A percentile compares a stretch with the other conserved stretches of the same genome.
Conservation (phyloP, 129 eudicot species). For the Glebionis coronaria region DNA sequence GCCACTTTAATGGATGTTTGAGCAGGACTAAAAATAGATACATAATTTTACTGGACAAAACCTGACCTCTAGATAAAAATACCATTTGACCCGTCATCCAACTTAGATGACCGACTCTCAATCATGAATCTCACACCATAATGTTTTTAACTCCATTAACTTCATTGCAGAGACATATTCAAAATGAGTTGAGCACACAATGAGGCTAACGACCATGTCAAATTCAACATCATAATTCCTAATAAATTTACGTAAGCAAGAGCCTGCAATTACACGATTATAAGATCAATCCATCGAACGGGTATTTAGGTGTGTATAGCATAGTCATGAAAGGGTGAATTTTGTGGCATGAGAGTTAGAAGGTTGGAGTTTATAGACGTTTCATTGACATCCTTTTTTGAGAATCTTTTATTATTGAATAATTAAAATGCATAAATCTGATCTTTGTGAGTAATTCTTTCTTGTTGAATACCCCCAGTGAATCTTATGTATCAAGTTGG, state of each 20-base stretch:
- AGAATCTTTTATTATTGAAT: constrained; percentile 10
- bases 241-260: constrained; percentile 7
- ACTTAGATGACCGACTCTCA: too few relatives aligned
- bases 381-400: constrained; percentile 2
- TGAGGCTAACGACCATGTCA: neutral
- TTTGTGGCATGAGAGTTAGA: neutral
- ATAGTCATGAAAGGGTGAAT: neutral
- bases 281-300: neutral
- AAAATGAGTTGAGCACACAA: constrained; percentile 42
- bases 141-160: neutral
- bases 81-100: too few relatives aligned
- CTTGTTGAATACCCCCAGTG: neutral
- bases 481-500: neutral
- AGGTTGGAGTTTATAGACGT: neutral
- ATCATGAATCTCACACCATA: too few relatives aligned
- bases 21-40: constrained; percentile 89
- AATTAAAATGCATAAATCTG: neutral
- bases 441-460: neutral
- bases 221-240: neutral
- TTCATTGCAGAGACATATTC: constrained; percentile 59
- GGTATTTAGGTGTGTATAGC: neutral
- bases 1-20: constrained; percentile 87
- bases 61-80: too few relatives aligned
- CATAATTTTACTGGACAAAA: too few relatives aligned
- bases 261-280: neutral